Evolutionary conservation across 2,329 filamentous ascomycete genomes (phyloP).

Genomic region (Metarhizium rileyi): DNA sequence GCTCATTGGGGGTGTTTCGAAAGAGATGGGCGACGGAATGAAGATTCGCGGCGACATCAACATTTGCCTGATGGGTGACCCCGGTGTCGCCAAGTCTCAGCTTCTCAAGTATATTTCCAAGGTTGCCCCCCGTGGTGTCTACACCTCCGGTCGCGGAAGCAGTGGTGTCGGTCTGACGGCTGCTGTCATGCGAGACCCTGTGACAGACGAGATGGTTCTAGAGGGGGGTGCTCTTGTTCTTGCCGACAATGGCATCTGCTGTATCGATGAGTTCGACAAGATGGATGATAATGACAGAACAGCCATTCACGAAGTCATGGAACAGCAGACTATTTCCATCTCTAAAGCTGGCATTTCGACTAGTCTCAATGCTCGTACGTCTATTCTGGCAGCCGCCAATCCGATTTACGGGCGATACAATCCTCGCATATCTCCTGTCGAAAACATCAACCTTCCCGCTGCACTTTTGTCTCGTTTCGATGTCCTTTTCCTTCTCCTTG

Average conservation of each 20-base stretch:
- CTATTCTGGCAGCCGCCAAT: slow-evolving; percentile 92
- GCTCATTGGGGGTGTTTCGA: slow-evolving; percentile 90
- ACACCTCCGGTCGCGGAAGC: slow-evolving; percentile 72
- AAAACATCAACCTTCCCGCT: slow-evolving; percentile 98
- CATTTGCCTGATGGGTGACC: slow-evolving; percentile 97
- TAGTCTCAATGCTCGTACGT: slow-evolving; percentile 90
- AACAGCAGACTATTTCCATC: slow-evolving; percentile 79
- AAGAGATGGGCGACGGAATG: slow-evolving; percentile 97
- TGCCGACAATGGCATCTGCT: slow-evolving; percentile 77
- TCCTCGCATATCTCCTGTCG: slow-evolving; percentile 89
- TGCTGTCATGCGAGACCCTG: slow-evolving; percentile 74
- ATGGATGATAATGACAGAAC: slow-evolving; percentile 80
- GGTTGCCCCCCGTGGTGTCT: slow-evolving; percentile 85
- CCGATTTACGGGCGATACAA: slow-evolving; percentile 98
- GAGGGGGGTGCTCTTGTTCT: slow-evolving; percentile 72
- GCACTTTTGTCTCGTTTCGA: slow-evolving; percentile 96
- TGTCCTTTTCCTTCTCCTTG: slow-evolving; percentile 90
- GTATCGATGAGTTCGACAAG: slow-evolving; percentile 82
- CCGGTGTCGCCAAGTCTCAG: slow-evolving; percentile 98
- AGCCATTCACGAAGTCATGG: slow-evolving; percentile 82
- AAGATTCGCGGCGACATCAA: slow-evolving; percentile 98
- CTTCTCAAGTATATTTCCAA: slow-evolving; percentile 97
- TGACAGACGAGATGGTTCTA: slow-evolving; percentile 76
- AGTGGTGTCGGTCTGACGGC: slow-evolving; percentile 76
- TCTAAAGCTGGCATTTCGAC: slow-evolving; percentile 63